Base-by-base conservation (phyloP, 371 early-diverging fungal genomes). In the Circinella minor region DNA sequence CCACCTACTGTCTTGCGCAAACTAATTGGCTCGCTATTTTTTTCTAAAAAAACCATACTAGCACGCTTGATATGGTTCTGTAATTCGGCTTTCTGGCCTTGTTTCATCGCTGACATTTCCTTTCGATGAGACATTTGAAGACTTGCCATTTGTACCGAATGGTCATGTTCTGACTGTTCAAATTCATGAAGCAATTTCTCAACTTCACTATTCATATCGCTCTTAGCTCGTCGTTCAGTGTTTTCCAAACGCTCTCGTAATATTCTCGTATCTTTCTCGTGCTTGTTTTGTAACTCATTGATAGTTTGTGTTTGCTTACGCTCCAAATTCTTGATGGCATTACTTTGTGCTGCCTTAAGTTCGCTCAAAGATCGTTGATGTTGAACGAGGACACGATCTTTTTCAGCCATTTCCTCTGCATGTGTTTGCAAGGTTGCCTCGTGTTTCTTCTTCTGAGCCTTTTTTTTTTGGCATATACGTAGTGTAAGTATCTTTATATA, bases 81-180 rank as follows among this genome's bases (percentile, higher is more conserved):
- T 9, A 77, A 47, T 55, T 71, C 74, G 15, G 61, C 65, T 54
- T 81, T 76, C 43, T 83, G 84, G 3, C 74, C 75, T 36, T 75
- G 70, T 47, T 69, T 70, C 76, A 84, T 80, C 6, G 65, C 70
- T 1, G 81, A 75, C 9, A 81, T 63, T 64, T 81, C 80, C 15
- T 80, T 74, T 20, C 77, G 71, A 62, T 84, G 79, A 0, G 82
- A 80, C 54, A 77, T 70, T 36, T 80, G 75, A 17, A 84, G 36
- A 46, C 64, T 20, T 43, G 81, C 84, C 13, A 84, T 46, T 62
- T 84, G 74, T 3, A 77, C 68, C 1, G 81, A 74, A 59, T 84
- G 84, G 14, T 68, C 74, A 63, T 84, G 82, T n/a, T 84, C 81
- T 0, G 82, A 80, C 55, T 84, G 82, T 49, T 84, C 84, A 73